Conservation (phyloP, 2,329 filamentous ascomycete species). For the Neocatenulostroma microsporum region DNA sequence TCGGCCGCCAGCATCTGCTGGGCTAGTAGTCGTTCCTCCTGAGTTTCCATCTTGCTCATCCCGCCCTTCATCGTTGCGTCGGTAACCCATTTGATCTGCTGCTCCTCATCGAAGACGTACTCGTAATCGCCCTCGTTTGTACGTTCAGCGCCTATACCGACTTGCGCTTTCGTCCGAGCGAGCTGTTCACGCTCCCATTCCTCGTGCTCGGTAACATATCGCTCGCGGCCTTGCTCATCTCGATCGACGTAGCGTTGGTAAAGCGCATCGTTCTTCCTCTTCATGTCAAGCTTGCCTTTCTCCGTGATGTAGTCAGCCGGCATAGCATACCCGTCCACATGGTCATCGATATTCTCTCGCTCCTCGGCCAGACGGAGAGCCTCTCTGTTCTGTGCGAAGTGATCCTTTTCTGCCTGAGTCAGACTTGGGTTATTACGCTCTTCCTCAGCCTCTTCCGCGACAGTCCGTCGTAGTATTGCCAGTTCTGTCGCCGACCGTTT, state of each 20-base stretch:
- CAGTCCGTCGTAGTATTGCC: conserved; percentile 79
- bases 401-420: conserved; percentile 70
- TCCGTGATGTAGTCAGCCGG: conserved; percentile 94
- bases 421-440: conserved; percentile 69
- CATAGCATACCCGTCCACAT: conserved; percentile 84
- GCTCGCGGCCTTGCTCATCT: conserved; percentile 80
- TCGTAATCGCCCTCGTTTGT: conserved; percentile 79
- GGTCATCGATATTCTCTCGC: conserved; percentile 77
- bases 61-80: conserved; percentile 67
- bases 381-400: conserved; percentile 84
- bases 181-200: conserved; percentile 93
- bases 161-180: conserved; percentile 79
- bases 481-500: conserved; percentile 84
- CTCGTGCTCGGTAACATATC: conserved; percentile 86
- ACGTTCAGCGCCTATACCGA: conserved; percentile 63
- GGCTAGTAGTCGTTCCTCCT: conserved; percentile 70
- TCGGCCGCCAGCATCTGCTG: conserved; percentile 83
- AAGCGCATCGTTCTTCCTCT: conserved; percentile 79
- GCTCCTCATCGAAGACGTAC: conserved; percentile 83
- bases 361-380: conserved; percentile 54
- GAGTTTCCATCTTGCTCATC: conserved; percentile 56
- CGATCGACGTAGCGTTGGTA: conserved; percentile 85
- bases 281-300: conserved; percentile 79
- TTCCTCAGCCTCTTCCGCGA: conserved; percentile 71
- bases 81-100: conserved; percentile 77